Evolutionary conservation across 306 rosid genomes (phyloP).

Genomic region (Dryas octopetala): DNA sequence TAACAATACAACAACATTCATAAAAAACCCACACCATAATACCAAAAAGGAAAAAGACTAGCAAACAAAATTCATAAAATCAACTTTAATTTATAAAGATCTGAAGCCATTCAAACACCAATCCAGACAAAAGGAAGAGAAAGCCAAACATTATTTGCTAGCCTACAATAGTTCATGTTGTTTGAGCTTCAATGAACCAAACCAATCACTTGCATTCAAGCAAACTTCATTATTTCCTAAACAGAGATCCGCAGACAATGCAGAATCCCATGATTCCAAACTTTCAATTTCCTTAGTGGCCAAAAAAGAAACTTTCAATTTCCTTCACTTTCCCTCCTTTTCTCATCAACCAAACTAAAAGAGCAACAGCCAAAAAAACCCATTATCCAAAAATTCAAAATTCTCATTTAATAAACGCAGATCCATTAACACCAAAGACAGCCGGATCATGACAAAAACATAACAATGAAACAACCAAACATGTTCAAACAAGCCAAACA

Average conservation of each 20-base stretch:
- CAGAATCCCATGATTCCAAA: not conserved
- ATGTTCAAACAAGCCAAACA: constrained; percentile 19
- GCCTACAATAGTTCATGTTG: not conserved
- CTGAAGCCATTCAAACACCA: not conserved
- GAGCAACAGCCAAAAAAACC: not conserved
- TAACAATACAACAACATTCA: not conserved
- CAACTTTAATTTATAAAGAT: not conserved
- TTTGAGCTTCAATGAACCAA: not conserved
- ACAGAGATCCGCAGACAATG: not conserved
- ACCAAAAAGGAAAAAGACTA: not conserved
- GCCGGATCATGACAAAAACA: constrained; percentile 39
- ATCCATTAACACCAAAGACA: constrained; percentile 10
- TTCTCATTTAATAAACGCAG: not conserved
- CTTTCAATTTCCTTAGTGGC: not conserved
- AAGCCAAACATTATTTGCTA: not conserved
- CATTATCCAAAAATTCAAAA: constrained; percentile 8
- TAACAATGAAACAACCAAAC: constrained; percentile 25
- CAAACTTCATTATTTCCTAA: not conserved
- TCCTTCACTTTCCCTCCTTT: not conserved
- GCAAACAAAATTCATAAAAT: not conserved
- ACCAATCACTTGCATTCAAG: not conserved
- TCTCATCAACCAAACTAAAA: constrained; percentile 23
- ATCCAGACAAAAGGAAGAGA: not conserved
- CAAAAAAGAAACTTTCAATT: not conserved
- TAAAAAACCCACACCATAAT: not conserved